Conservation (phyloP, 2,329 filamentous ascomycete genomes). For the Nemania diffusa region DNA sequence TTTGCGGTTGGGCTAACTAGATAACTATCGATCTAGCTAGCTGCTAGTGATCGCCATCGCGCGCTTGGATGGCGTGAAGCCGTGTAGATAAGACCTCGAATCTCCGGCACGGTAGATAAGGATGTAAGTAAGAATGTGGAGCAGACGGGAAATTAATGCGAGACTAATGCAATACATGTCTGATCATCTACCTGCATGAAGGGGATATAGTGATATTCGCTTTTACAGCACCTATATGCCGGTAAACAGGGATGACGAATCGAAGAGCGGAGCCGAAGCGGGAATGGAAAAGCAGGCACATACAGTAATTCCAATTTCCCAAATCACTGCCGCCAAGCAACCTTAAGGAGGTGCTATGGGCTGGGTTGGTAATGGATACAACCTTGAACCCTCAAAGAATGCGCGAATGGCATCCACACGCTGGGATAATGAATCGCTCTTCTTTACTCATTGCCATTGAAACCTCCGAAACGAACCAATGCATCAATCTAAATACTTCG, state of each 20-base stretch:
- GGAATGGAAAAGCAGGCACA: too few species aligned
- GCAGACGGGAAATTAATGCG: too few species aligned
- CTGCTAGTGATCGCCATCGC: conserved; percentile 30
- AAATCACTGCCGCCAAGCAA: not conserved
- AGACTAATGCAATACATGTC: too few species aligned
- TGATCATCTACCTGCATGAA: too few species aligned
- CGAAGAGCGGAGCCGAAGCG: too few species aligned
- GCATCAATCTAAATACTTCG: not conserved
- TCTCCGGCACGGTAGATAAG: not conserved
- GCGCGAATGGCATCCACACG: not conserved
- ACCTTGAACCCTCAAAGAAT: not conserved
- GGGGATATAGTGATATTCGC: too few species aligned
- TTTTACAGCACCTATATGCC: too few species aligned
- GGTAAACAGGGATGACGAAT: too few species aligned
- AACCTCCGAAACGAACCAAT: not conserved
- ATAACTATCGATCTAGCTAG: not conserved
- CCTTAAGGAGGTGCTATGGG: not conserved
- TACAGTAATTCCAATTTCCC: too few species aligned
- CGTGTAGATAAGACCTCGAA: not conserved
- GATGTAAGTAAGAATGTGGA: not conserved
- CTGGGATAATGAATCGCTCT: not conserved
- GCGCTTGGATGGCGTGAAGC: conserved; percentile 28
- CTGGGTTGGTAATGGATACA: not conserved
- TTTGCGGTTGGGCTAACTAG: not conserved
- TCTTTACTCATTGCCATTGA: not conserved